A percentile compares a stretch with the other conserved stretches of the same genome.
phyloP scores from a whole-genome alignment of 108 stramenopile genomes.

The Tribonema minus region DNA sequence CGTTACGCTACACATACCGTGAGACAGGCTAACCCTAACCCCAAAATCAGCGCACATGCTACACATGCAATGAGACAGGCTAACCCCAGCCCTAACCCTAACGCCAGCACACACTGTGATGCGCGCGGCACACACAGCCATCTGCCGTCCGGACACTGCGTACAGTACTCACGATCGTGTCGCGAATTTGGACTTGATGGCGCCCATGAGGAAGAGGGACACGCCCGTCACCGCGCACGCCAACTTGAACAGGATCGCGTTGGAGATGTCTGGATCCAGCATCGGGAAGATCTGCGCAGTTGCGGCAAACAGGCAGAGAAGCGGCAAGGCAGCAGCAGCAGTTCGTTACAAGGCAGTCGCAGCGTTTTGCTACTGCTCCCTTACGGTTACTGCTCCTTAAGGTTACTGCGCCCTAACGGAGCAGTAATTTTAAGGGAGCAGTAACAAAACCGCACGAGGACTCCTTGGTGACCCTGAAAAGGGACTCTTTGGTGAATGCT shows the following conservation, averaged over 20 bases:
- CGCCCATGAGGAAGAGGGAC: conserved; percentile 32
- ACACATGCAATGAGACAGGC: not conserved
- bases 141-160: not conserved
- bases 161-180: too few relatives aligned
- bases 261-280: conserved; percentile 6
- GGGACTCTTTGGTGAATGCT: too few relatives aligned
- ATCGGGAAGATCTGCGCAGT: conserved; percentile 59
- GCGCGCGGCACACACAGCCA: not conserved
- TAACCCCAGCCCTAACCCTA: not conserved
- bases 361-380: not conserved
- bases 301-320: not conserved
- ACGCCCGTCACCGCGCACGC: conserved; percentile 21
- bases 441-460: too few relatives aligned
- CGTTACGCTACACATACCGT: too few relatives aligned
- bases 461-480: too few relatives aligned
- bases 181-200: too few relatives aligned
- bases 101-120: not conserved
- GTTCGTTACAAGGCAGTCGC: not conserved
- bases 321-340: too few relatives aligned
- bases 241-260: conserved; percentile 3
- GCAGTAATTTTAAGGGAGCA: too few relatives aligned
- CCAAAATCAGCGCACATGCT: not conserved
- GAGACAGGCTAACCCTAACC: conserved; percentile 75
- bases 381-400: not conserved
- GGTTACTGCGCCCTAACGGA: too few relatives aligned